Conservation (phyloP, 2,329 filamentous ascomycete species). For the Aspergillus sp. region DNA sequence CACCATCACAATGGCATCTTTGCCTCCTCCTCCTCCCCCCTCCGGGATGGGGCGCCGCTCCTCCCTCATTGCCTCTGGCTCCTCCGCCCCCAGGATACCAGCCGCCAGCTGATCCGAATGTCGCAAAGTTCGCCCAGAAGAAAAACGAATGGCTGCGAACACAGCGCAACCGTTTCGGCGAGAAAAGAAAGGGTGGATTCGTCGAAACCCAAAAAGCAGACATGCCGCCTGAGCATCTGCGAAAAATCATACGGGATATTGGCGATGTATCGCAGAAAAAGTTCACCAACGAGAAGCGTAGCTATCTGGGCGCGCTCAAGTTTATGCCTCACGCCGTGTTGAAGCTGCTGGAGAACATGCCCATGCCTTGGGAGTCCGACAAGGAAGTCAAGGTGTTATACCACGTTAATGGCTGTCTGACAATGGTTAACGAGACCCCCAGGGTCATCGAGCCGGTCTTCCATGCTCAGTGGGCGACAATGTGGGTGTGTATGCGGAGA, state of each 20-base stretch:
- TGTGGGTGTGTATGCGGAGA: slow-evolving; percentile 98
- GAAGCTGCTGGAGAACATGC: slow-evolving; percentile 98
- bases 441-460: slow-evolving; percentile 97
- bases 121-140: slow-evolving; percentile 95
- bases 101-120: slow-evolving; percentile 73
- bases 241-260: slow-evolving; percentile 97
- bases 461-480: slow-evolving; percentile 97
- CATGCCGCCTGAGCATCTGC: slow-evolving; percentile 95
- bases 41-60: slow-evolving; percentile 57
- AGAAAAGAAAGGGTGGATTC: slow-evolving; percentile 94
- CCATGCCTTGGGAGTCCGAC: slow-evolving; percentile 98
- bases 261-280: slow-evolving; percentile 99
- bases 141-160: slow-evolving; percentile 97
- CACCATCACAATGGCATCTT: slow-evolving; percentile 49
- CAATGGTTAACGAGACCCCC: slow-evolving; percentile 92
- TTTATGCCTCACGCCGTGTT: slow-evolving; percentile 99
- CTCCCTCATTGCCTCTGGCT: slow-evolving; percentile 51
- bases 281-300: slow-evolving; percentile 97
- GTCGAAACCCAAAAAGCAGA: slow-evolving; percentile 98
- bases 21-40: slow-evolving; percentile 64
- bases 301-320: slow-evolving; percentile 93
- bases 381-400: slow-evolving; percentile 97
- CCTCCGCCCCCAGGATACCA: slow-evolving; percentile 84
- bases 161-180: slow-evolving; percentile 88
- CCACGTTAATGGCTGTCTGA: slow-evolving; percentile 96